phyloP scores from a whole-genome alignment of 164 flowering plant genomes.

The Aristolochia fimbriata region DNA sequence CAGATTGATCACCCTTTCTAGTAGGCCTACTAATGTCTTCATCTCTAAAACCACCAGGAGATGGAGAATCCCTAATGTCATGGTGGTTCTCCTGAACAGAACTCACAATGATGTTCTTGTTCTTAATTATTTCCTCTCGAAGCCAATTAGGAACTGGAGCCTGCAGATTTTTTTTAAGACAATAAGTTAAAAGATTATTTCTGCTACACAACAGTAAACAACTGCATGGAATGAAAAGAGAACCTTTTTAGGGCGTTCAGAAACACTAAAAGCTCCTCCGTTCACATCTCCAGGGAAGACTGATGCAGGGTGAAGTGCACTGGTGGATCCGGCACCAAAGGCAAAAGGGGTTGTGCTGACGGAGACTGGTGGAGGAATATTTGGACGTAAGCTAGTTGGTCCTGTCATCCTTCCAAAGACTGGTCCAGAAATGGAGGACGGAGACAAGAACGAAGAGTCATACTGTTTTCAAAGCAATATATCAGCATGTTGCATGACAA shows the following conservation, averaged over 20 bases:
- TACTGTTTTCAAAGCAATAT: conserved; percentile 27
- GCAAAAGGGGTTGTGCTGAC: conserved; percentile 26
- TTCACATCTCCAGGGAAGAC: conserved; percentile 57
- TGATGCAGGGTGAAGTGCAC: conserved; percentile 43
- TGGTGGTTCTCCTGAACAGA: conserved; percentile 31
- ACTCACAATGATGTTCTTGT: conserved; percentile 51
- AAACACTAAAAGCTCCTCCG: conserved; percentile 47
- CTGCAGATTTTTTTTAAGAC: conserved; percentile 23
- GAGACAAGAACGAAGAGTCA: conserved; percentile 47
- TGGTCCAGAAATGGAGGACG: conserved; percentile 40
- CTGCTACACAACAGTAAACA: background rate
- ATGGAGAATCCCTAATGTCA: conserved; percentile 18
- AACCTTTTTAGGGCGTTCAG: conserved; percentile 98
- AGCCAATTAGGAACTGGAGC: conserved; percentile 97
- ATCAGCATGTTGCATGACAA: too few species aligned
- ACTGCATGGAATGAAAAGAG: background rate
- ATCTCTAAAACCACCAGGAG: conserved; percentile 37
- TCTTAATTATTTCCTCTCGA: conserved; percentile 90
- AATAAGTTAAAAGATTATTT: conserved; percentile 2
- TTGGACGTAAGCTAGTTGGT: conserved; percentile 39
- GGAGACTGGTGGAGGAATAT: conserved; percentile 29
- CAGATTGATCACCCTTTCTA: conserved; percentile 47
- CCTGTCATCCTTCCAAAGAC: conserved; percentile 55
- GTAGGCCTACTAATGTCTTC: conserved; percentile 40
- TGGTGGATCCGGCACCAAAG: conserved; percentile 39